These are phyloP conservation scores for Conoideocrella luteorostrata DNA, from an alignment of 2,329 filamentous ascomycete species.

Conservation along the genomic window DNA sequence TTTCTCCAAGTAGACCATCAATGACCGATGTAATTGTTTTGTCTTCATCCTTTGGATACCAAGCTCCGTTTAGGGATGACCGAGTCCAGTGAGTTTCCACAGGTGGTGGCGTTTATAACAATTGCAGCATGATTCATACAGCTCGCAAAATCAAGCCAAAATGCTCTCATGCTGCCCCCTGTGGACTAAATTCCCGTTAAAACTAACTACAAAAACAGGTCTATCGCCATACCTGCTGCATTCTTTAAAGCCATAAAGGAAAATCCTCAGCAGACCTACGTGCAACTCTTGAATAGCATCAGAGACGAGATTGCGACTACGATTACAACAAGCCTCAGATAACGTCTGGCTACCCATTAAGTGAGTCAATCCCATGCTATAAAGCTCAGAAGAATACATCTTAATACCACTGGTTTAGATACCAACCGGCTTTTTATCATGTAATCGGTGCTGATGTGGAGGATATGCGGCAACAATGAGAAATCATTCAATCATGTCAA, in stretches of 20 bases:
- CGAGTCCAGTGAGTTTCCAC: slow-evolving; percentile 90
- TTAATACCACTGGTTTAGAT: slow-evolving; percentile 28
- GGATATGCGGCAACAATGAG: too few species aligned
- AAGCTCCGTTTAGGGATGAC: slow-evolving; percentile 89
- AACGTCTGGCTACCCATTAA: slow-evolving; percentile 91
- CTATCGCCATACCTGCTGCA: slow-evolving; percentile 98
- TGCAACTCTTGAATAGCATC: slow-evolving; percentile 92
- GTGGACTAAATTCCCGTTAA: slow-evolving; percentile 82
- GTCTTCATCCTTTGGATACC: too few species aligned
- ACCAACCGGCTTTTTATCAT: slow-evolving; percentile 59
- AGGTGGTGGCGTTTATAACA: too few species aligned
- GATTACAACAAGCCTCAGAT: slow-evolving; percentile 92
- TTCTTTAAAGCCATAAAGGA: slow-evolving; percentile 91
- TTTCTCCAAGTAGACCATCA: slow-evolving; percentile 82
- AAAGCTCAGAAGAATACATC: slow-evolving; percentile 4
- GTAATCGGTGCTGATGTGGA: slow-evolving; percentile 29
- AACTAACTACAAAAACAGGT: too few species aligned
- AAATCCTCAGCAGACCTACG: slow-evolving; percentile 97
- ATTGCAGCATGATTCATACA: too few species aligned
- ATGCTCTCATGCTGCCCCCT: slow-evolving; percentile 69
- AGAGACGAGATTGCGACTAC: slow-evolving; percentile 83
- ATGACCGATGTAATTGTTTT: slow-evolving; percentile 96
- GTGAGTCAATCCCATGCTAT: slow-evolving; percentile 61
- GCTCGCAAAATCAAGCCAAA: too few species aligned
- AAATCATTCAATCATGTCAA: too few species aligned